Conservation (phyloP, 345 rosid species). For the Arabis alpina region DNA sequence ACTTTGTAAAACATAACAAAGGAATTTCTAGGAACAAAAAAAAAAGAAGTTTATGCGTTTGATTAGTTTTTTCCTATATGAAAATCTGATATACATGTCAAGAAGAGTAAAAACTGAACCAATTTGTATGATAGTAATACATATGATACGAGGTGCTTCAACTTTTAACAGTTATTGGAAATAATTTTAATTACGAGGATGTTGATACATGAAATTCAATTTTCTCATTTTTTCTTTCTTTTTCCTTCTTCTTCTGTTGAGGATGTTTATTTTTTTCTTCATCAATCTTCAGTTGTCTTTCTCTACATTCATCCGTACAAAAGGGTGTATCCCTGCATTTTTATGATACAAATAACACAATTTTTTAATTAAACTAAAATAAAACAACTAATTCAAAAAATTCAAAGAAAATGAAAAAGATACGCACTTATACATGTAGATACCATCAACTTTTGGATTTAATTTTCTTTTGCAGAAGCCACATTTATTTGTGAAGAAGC, state of each 20-base stretch:
- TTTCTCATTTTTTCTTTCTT: not conserved
- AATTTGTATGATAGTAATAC: not conserved
- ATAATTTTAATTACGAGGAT: not conserved
- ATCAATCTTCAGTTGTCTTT: slow-evolving; percentile 8
- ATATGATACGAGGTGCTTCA: not conserved
- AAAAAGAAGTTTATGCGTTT: not conserved
- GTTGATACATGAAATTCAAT: not conserved
- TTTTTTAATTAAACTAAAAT: not conserved
- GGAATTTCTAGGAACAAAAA: not conserved
- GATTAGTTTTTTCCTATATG: not conserved
- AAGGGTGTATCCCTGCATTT: slow-evolving; percentile 28
- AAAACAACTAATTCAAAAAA: not conserved
- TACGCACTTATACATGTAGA: slow-evolving; percentile 40
- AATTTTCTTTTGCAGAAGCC: slow-evolving; percentile 26
- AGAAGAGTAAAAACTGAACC: not conserved
- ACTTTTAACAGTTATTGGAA: not conserved
- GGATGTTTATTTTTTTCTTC: not conserved
- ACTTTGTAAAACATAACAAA: no score
- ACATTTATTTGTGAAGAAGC: slow-evolving; percentile 32
- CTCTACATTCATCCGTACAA: slow-evolving; percentile 30
- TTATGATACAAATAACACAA: not conserved
- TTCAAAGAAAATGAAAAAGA: not conserved
- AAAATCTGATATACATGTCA: not conserved
- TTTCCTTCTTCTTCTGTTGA: no score
- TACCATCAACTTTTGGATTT: slow-evolving; percentile 6